Conservation (phyloP, 371 early-diverging fungal species). For the Quaeritorhiza haematococci region DNA sequence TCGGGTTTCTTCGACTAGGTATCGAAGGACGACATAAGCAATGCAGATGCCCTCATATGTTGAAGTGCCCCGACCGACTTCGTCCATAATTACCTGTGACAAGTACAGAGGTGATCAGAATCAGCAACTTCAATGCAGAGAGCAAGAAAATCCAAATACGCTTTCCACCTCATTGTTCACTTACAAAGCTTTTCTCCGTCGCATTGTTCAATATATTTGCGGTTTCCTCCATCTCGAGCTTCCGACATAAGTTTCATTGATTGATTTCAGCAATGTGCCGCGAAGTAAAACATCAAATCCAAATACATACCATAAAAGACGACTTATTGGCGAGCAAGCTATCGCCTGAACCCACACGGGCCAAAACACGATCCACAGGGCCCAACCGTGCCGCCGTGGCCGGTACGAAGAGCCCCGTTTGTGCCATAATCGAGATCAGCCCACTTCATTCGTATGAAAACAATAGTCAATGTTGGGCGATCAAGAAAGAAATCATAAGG, state of each 20-base stretch:
- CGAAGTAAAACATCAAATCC: not conserved
- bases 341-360: slow-evolving; percentile 55
- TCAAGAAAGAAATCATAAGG: not conserved
- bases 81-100: slow-evolving; percentile 91
- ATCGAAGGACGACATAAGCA: slow-evolving; percentile 80
- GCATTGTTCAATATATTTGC: slow-evolving; percentile 82
- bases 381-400: slow-evolving; percentile 77
- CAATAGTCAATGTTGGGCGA: not conserved
- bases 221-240: slow-evolving; percentile 92
- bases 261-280: not conserved
- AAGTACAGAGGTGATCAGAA: slow-evolving; percentile 13
- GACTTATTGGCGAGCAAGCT: slow-evolving; percentile 75
- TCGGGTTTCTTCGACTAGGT: slow-evolving; percentile 58
- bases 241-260: not conserved
- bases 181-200: slow-evolving; percentile 71
- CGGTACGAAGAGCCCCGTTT: slow-evolving; percentile 92
- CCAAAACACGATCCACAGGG: slow-evolving; percentile 83
- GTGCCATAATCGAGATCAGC: slow-evolving; percentile 84
- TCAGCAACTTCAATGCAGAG: not conserved
- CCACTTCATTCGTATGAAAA: slow-evolving; percentile 36
- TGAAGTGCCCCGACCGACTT: slow-evolving; percentile 97
- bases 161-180: no score
- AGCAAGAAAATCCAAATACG: slow-evolving; percentile 11
- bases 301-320: slow-evolving; percentile 84
- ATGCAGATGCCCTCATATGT: slow-evolving; percentile 88